phyloP scores from a whole-genome alignment of 1,284 basidiomycete genomes.

The Cutaneotrichosporon arboriforme region DNA sequence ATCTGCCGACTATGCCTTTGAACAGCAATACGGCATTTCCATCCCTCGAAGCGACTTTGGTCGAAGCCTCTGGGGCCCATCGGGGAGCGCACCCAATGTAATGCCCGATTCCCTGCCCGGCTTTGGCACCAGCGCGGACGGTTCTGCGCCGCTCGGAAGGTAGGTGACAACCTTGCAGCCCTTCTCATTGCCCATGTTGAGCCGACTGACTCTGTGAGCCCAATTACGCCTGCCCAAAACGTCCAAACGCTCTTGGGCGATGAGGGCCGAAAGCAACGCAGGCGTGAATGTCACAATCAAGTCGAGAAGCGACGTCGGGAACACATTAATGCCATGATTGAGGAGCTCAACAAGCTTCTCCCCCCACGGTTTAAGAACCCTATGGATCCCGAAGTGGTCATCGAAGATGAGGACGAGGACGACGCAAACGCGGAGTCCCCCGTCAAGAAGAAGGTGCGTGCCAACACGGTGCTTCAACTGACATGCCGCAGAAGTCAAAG shows the following conservation, averaged over 20 bases:
- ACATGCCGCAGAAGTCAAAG: slow-evolving; percentile 23
- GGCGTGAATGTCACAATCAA: slow-evolving; percentile 46
- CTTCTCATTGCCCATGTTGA: background rate
- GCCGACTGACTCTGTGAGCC: slow-evolving; percentile 17
- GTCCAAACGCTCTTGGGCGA: slow-evolving; percentile 21
- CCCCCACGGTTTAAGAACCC: slow-evolving; percentile 29
- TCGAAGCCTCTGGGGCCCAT: slow-evolving; percentile 13
- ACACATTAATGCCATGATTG: slow-evolving; percentile 47
- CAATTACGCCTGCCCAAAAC: slow-evolving; percentile 33
- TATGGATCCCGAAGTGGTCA: slow-evolving; percentile 23
- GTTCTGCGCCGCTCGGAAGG: slow-evolving; percentile 18
- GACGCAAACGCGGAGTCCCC: slow-evolving; percentile 20
- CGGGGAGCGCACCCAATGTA: slow-evolving; percentile 23
- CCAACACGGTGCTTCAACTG: background rate
- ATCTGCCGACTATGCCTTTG: slow-evolving; percentile 10
- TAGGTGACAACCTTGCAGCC: background rate
- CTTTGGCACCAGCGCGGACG: slow-evolving; percentile 21
- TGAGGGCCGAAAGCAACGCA: slow-evolving; percentile 37
- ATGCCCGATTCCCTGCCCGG: slow-evolving; percentile 21
- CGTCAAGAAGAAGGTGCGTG: slow-evolving; percentile 33
- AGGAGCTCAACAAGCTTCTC: slow-evolving; percentile 39
- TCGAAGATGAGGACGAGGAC: slow-evolving; percentile 39
- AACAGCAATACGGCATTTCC: slow-evolving; percentile 25
- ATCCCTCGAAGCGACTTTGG: slow-evolving; percentile 23
- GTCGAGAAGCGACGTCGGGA: slow-evolving; percentile 45